Conservation (phyloP, 257 asterid species). For the Nicotiana knightiana region DNA sequence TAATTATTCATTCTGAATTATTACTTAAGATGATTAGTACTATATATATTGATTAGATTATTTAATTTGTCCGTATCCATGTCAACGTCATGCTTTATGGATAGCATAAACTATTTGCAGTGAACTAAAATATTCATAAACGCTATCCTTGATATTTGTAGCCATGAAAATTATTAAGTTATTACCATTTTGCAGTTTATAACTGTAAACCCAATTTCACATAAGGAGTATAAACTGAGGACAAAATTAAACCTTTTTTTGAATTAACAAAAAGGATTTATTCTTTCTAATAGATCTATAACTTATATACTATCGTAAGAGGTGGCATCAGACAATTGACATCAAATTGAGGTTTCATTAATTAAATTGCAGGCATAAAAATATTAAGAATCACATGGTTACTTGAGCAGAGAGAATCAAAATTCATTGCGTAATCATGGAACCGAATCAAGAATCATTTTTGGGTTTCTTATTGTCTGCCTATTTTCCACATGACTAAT, state of each 20-base stretch:
- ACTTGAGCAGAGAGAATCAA: slow-evolving; percentile 2
- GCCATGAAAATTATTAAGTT: not conserved
- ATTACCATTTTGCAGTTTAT: not conserved
- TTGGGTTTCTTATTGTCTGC: not conserved
- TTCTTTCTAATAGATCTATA: too few species aligned
- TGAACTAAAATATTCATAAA: not conserved
- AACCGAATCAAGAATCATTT: slow-evolving; percentile 19
- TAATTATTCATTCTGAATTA: not conserved
- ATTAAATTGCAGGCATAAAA: not conserved
- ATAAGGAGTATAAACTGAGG: not conserved
- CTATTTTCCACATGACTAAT: slow-evolving; percentile 6
- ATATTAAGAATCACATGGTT: slow-evolving; percentile 13
- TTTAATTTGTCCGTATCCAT: not conserved
- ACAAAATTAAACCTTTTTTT: too few species aligned
- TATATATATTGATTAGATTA: not conserved
- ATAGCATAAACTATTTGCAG: not conserved
- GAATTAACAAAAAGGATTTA: too few species aligned
- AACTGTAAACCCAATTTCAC: not conserved
- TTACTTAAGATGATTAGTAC: not conserved
- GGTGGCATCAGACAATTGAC: too few species aligned
- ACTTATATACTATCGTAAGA: too few species aligned
- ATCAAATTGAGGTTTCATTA: not conserved
- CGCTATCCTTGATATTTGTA: not conserved
- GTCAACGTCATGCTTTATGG: not conserved
- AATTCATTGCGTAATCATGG: slow-evolving; percentile 25